Evolutionary conservation across 1,284 basidiomycete species (phyloP).

Genomic region (Trametes sp.): DNA sequence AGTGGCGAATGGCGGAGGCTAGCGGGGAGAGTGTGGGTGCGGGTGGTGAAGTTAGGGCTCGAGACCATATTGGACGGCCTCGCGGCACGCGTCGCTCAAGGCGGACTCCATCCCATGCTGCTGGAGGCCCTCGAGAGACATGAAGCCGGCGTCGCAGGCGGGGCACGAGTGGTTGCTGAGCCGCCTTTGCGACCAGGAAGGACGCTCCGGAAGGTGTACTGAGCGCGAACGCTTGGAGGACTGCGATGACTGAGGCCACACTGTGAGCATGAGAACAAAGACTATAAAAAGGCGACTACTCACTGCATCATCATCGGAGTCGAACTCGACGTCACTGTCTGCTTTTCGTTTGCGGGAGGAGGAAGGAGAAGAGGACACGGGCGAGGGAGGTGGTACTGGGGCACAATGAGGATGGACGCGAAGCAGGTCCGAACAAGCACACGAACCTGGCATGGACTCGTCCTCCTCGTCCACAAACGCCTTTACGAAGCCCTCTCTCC

Average conservation of each 20-base stretch:
- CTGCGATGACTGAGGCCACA: constrained; percentile 51
- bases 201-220: constrained; percentile 23
- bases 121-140: constrained; percentile 59
- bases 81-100: constrained; percentile 70
- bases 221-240: constrained; percentile 50
- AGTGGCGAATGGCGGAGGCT: constrained; percentile 18
- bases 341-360: constrained; percentile 54
- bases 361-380: constrained; percentile 32
- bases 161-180: constrained; percentile 58
- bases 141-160: constrained; percentile 73
- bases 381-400: constrained; percentile 30
- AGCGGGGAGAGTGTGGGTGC: neutral
- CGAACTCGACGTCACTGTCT: constrained; percentile 44
- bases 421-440: constrained; percentile 15
- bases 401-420: constrained; percentile 14
- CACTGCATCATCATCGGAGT: constrained; percentile 56
- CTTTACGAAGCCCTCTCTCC: constrained; percentile 57
- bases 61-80: constrained; percentile 74
- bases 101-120: constrained; percentile 61
- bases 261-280: constrained; percentile 19
- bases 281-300: constrained; percentile 37
- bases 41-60: constrained; percentile 50
- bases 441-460: constrained; percentile 34
- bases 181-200: constrained; percentile 33
- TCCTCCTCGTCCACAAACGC: constrained; percentile 34